Conservation (phyloP, 78 protist species). For the Dictyostelium discoideum region DNA sequence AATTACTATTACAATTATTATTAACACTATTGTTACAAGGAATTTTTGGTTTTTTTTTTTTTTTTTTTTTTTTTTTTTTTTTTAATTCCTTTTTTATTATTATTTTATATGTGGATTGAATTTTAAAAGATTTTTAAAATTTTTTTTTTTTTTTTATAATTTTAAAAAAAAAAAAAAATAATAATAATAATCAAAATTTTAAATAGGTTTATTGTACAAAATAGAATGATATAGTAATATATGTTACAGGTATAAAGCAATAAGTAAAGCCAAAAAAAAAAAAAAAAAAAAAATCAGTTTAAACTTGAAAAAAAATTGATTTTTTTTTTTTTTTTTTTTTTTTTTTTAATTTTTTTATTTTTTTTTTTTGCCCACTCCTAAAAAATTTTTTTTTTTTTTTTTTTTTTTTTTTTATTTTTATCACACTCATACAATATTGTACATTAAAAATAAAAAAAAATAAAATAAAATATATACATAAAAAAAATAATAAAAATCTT, state of each 20-base stretch:
- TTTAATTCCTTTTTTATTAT: too few species aligned
- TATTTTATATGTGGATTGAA: too few species aligned
- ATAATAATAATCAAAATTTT: too few species aligned
- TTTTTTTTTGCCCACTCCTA: neutral
- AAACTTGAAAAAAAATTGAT: neutral
- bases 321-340: neutral
- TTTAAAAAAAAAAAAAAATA: too few species aligned
- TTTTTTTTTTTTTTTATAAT: too few species aligned
- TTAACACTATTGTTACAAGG: too few species aligned
- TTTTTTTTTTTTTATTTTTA: neutral
- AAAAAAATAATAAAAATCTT: neutral
- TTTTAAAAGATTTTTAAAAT: too few species aligned
- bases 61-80: too few species aligned
- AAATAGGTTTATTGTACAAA: neutral
- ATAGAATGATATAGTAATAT: too few species aligned
- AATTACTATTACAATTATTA: too few species aligned
- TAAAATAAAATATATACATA: neutral
- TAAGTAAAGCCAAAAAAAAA: neutral
- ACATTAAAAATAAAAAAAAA: neutral
- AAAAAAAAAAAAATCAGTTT: neutral
- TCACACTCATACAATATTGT: neutral
- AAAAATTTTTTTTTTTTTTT: too few species aligned
- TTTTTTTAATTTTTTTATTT: neutral
- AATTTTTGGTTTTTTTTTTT: too few species aligned
- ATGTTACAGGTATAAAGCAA: neutral